These are phyloP conservation scores for Mycocentrospora acerina DNA, from an alignment of 2,329 filamentous ascomycete species.

Conservation along the genomic window DNA sequence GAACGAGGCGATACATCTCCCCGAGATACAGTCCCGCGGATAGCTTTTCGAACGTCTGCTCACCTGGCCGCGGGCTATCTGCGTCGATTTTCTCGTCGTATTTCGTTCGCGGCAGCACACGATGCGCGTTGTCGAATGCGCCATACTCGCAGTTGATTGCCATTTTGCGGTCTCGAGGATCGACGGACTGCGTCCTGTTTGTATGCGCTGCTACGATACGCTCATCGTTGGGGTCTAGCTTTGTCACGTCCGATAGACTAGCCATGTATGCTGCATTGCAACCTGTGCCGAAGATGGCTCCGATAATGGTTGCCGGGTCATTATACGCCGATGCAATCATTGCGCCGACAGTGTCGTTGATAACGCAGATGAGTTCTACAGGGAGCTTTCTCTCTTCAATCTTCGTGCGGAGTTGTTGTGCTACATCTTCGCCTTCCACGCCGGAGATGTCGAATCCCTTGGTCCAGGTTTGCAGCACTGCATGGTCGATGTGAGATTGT, in stretches of 20 bases:
- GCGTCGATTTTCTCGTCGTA: slow-evolving; percentile 54
- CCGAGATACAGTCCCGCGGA: slow-evolving; percentile 50
- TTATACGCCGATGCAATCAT: slow-evolving; percentile 89
- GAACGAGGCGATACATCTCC: slow-evolving; percentile 48
- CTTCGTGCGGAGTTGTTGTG: slow-evolving; percentile 81
- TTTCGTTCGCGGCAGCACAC: slow-evolving; percentile 78
- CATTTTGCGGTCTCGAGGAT: slow-evolving; percentile 56
- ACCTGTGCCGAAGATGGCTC: slow-evolving; percentile 91
- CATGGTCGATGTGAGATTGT: slow-evolving; percentile 90
- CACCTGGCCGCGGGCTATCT: slow-evolving; percentile 47
- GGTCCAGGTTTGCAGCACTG: slow-evolving; percentile 91
- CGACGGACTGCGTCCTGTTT: background rate
- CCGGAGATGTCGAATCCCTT: slow-evolving; percentile 95
- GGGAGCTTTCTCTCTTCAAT: slow-evolving; percentile 73
- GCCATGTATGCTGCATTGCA: slow-evolving; percentile 97
- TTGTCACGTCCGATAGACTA: slow-evolving; percentile 75
- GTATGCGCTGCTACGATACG: slow-evolving; percentile 2
- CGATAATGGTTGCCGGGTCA: slow-evolving; percentile 79
- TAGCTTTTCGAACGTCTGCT: slow-evolving; percentile 51
- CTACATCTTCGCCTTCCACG: slow-evolving; percentile 87
- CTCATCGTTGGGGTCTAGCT: slow-evolving; percentile 53
- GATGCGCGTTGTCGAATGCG: slow-evolving; percentile 92
- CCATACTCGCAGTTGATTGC: slow-evolving; percentile 98
- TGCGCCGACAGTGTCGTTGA: slow-evolving; percentile 93
- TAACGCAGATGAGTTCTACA: slow-evolving; percentile 80